Conservation (phyloP, 2,329 filamentous ascomycete species). For the Fusarium marasasianum region DNA sequence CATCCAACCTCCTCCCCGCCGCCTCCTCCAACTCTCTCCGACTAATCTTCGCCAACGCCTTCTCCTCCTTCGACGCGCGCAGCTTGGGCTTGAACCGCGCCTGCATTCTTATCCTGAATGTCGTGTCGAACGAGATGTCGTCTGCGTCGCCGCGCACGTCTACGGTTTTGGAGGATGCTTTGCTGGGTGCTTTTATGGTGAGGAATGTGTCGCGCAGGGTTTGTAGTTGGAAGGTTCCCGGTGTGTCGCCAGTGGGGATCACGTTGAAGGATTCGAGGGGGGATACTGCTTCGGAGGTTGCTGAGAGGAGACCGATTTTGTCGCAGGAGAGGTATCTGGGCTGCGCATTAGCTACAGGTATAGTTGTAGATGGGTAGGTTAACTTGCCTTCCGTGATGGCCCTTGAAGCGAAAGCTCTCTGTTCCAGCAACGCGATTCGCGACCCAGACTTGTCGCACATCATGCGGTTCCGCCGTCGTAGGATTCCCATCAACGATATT, state of each 20-base stretch:
- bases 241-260: conserved; percentile 70
- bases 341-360: conserved; percentile 3
- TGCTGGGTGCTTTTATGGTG: conserved; percentile 65
- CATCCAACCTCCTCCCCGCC: conserved; percentile 78
- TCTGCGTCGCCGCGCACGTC: conserved; percentile 83
- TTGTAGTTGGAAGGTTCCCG: conserved; percentile 78
- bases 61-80: conserved; percentile 83
- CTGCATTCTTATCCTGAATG: conserved; percentile 89
- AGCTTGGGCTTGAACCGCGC: conserved; percentile 89
- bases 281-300: conserved; percentile 82
- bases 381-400: conserved; percentile 81
- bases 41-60: conserved; percentile 85
- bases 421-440: conserved; percentile 85
- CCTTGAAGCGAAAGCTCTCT: conserved; percentile 85
- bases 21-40: conserved; percentile 84
- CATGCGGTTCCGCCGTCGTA: conserved; percentile 89
- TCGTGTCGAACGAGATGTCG: conserved; percentile 72
- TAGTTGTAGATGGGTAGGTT: rapidly evolving
- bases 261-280: conserved; percentile 82
- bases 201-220: conserved; percentile 78
- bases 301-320: conserved; percentile 80
- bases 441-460: conserved; percentile 96
- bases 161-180: conserved; percentile 58
- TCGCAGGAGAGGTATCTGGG: conserved; percentile 86
- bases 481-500: conserved; percentile 88